These are phyloP conservation scores for Croton setiger DNA, from an alignment of 441 rosid species.

Conservation along the genomic window DNA sequence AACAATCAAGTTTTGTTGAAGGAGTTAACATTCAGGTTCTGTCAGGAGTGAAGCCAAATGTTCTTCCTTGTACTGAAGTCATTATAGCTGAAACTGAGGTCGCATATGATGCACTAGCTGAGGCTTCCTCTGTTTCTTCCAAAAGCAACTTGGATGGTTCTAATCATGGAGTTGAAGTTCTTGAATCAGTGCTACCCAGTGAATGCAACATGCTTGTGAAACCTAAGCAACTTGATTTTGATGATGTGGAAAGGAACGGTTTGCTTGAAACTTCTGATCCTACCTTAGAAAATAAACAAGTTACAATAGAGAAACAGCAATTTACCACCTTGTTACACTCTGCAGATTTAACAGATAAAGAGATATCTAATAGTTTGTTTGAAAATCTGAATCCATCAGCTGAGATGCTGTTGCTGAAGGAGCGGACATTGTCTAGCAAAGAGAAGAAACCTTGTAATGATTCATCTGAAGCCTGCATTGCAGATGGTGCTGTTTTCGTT, in stretches of 20 bases:
- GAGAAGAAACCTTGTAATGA: conserved; percentile 27
- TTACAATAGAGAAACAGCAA: conserved; percentile 23
- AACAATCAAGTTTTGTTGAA: conserved; percentile 18
- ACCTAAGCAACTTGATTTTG: conserved; percentile 50
- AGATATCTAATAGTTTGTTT: conserved; percentile 26
- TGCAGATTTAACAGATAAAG: conserved; percentile 25
- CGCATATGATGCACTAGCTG: conserved; percentile 2
- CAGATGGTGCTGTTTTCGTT: conserved; percentile 13
- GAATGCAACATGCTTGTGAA: conserved; percentile 31
- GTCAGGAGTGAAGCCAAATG: conserved; percentile 18
- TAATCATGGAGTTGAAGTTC: conserved; percentile 25
- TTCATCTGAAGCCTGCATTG: conserved; percentile 30
- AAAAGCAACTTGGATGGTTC: conserved; percentile 25
- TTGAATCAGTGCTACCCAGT: conserved; percentile 27
- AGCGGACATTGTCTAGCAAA: conserved; percentile 24
- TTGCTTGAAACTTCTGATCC: conserved; percentile 28
- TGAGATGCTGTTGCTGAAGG: conserved; percentile 26
- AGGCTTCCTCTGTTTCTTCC: conserved; percentile 27
- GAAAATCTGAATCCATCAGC: conserved; percentile 24
- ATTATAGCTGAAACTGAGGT: conserved; percentile 15
- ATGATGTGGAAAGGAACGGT: conserved; percentile 33
- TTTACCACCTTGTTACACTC: conserved; percentile 23
- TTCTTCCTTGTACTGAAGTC: conserved; percentile 22
- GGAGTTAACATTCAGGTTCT: conserved; percentile 25
- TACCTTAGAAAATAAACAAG: conserved; percentile 25